Conservation (phyloP, 768 basidiomycete genomes). For the Saitozyma podzolica region DNA sequence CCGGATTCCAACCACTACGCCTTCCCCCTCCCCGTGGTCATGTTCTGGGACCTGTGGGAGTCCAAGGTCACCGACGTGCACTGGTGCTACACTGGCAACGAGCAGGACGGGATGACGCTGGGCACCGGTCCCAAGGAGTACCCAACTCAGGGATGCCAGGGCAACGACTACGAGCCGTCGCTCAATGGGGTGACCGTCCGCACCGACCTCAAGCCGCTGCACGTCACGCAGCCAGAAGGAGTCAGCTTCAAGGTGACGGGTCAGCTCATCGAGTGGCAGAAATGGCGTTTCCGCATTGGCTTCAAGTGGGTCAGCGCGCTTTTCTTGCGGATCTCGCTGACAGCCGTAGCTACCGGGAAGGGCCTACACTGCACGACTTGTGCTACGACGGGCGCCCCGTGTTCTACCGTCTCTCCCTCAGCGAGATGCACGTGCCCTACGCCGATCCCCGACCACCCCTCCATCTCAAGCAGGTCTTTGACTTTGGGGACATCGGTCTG, state of each 20-base stretch:
- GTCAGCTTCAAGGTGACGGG: constrained; percentile 71
- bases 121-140: constrained; percentile 62
- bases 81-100: constrained; percentile 31
- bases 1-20: constrained; percentile 30
- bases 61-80: constrained; percentile 41
- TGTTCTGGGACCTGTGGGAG: constrained; percentile 14
- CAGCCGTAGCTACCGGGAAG: constrained; percentile 20
- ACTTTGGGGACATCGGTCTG: constrained; percentile 36
- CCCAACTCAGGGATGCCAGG: not conserved
- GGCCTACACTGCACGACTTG: constrained; percentile 36
- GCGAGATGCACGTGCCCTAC: constrained; percentile 45
- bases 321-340: not conserved
- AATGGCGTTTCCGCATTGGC: constrained; percentile 65
- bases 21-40: constrained; percentile 17
- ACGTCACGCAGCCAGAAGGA: constrained; percentile 23
- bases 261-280: constrained; percentile 82
- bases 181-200: not conserved
- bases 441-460: constrained; percentile 32
- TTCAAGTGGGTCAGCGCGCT: constrained; percentile 9
- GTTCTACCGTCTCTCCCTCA: constrained; percentile 31
- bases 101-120: not conserved
- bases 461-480: constrained; percentile 43
- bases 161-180: constrained; percentile 7
- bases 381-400: constrained; percentile 31
- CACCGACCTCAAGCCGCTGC: constrained; percentile 7